Conservation (phyloP, 345 rosid species). For the Salix exigua region DNA sequence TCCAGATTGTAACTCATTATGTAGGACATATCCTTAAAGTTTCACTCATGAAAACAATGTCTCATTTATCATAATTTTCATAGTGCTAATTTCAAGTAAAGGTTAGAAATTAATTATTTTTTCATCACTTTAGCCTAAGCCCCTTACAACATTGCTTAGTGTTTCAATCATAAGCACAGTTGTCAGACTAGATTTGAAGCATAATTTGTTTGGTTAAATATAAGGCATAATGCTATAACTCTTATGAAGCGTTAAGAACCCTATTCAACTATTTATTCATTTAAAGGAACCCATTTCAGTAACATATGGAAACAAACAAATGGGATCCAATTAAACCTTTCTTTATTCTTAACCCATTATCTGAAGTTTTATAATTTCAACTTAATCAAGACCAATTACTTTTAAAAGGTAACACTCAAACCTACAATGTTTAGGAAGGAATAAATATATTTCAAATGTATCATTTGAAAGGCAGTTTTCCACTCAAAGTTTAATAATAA, state of each 20-base stretch:
- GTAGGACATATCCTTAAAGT: background rate
- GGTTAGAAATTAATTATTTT: background rate
- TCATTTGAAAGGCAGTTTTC: too few species aligned
- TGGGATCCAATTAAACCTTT: accelerated
- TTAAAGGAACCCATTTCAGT: accelerated
- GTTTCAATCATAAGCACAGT: background rate
- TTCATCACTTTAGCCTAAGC: background rate
- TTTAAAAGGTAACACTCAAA: background rate
- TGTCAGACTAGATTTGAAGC: background rate
- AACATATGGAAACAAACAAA: accelerated
- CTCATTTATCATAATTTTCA: background rate
- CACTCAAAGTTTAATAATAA: too few species aligned
- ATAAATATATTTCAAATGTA: background rate
- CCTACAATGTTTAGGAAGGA: background rate
- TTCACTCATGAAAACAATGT: too few species aligned
- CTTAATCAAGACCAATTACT: accelerated
- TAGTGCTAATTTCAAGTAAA: too few species aligned
- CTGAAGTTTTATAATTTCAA: too few species aligned
- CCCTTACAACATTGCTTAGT: background rate
- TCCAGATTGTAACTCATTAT: background rate
- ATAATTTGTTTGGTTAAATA: background rate
- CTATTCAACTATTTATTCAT: accelerated
- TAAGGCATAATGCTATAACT: background rate
- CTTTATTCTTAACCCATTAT: too few species aligned
- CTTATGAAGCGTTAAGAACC: too few species aligned